Base-by-base conservation (phyloP, 139 green algal genomes). In the Haematococcus lacustris region DNA sequence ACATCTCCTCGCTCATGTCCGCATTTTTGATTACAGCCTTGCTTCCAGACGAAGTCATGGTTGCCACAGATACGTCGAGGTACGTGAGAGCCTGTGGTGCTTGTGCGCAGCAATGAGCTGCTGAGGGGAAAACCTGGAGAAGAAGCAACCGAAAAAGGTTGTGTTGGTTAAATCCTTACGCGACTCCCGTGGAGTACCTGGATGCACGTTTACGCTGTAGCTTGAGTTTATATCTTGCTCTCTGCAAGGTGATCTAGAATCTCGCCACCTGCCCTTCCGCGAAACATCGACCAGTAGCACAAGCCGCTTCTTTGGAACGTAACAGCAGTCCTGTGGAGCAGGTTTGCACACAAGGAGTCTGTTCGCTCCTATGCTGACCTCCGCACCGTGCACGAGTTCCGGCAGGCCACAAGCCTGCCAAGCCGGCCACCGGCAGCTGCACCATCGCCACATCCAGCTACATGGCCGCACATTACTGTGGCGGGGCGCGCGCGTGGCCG, bases 1-100 rank as follows among this genome's bases (percentile, higher is more conserved):
- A 72, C 67, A 98, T 95, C 40, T 98, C 93, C 73, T 98, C 93
- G 6, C 77, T 85, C 94, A 98, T 98, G 83, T 98, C 94, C 32
- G 88, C 91, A 84, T 92, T 94, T 78, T 97, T 97, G 74, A 98
- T 91, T 28, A 96, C 87, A 0, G 93, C 89, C 71, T 84, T 84
- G 74, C 51, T 73, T 64, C 73, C 66, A 37, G 57, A 25, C n/a
- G 34, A n/a, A 35, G 64, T 13, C 73, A 78, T 78, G 3, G 67
- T 26, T 72, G 32, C 13, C 59, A 33, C 6, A 66, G 28, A 66
- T 37, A 59, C 57, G 35, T 70, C 13, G 30, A 26, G 9, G 57
- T 37, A 5, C 57, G 28, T 6, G 32, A 41, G 33, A 47, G 6
- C 5, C 34, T 68, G 33, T 28, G 33, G 33, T 26, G 7, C 6